Percentiles rank a stretch among this genome's conserved stretches.
Evolutionary conservation across 495 filamentous ascomycete genomes (phyloP).

Genomic region (Lasiosphaeria miniovina): DNA sequence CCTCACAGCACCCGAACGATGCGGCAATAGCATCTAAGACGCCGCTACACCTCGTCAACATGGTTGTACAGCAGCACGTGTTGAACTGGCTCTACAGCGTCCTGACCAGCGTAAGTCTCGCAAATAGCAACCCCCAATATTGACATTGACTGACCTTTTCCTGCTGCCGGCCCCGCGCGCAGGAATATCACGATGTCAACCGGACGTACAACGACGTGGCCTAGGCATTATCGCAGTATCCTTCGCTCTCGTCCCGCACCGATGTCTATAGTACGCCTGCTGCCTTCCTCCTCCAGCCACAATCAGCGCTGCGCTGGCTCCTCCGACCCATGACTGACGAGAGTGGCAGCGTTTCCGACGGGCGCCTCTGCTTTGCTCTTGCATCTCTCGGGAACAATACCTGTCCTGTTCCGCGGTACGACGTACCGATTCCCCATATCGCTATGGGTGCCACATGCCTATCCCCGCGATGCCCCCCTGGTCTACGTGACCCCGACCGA

Average conservation of each 20-base stretch:
- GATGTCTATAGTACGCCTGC: conserved; percentile 85
- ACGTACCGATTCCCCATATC: conserved; percentile 89
- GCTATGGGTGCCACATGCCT: conserved; percentile 93
- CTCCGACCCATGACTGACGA: conserved; percentile 2
- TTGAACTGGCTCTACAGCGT: conserved; percentile 95
- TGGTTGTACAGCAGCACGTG: conserved; percentile 79
- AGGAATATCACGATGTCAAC: conserved; percentile 93
- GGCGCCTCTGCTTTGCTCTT: conserved; percentile 84
- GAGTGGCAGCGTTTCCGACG: conserved; percentile 75
- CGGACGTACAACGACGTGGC: conserved; percentile 91
- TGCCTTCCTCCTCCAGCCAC: neutral
- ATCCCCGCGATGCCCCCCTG: conserved; percentile 80
- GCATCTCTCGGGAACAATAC: conserved; percentile 80
- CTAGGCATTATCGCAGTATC: conserved; percentile 74
- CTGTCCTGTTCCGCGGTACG: conserved; percentile 81
- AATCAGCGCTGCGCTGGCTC: too few relatives aligned
- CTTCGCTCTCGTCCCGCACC: conserved; percentile 83
- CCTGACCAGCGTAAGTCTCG: conserved; percentile 67
- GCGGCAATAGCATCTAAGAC: conserved; percentile 16
- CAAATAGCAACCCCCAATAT: neutral
- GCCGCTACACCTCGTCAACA: conserved; percentile 44
- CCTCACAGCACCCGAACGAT: conserved; percentile 6
- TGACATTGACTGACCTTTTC: conserved; percentile 11
- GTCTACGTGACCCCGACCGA: conserved; percentile 84
- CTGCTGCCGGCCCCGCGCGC: conserved; percentile 9